phyloP scores from a whole-genome alignment of 2,329 filamentous ascomycete species.

The Phaeoacremonium minimum region DNA sequence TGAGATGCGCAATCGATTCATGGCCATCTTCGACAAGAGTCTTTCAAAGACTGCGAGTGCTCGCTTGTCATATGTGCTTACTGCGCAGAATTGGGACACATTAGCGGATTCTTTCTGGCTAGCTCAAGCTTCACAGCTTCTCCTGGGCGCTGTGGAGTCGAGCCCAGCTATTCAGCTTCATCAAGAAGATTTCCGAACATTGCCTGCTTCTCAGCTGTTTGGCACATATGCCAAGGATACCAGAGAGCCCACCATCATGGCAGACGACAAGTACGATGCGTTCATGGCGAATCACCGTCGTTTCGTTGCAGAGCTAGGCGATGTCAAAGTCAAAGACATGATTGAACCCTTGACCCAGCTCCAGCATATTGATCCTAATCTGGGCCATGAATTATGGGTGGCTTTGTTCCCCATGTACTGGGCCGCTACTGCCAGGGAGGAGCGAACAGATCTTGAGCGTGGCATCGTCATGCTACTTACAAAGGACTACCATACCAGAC shows the following conservation, averaged over 20 bases:
- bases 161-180: conserved; percentile 75
- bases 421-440: conserved; percentile 82
- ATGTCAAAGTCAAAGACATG: conserved; percentile 82
- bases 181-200: conserved; percentile 75
- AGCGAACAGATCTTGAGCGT: conserved; percentile 84
- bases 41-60: conserved; percentile 89
- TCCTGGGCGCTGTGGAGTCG: conserved; percentile 87
- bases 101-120: conserved; percentile 95
- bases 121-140: conserved; percentile 86
- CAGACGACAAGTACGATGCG: conserved; percentile 77
- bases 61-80: conserved; percentile 82
- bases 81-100: conserved; percentile 95
- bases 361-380: conserved; percentile 79
- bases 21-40: conserved; percentile 93
- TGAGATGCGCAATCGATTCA: conserved; percentile 94
- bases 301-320: conserved; percentile 80
- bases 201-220: conserved; percentile 70
- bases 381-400: conserved; percentile 88
- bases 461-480: conserved; percentile 87
- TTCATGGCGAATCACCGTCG: conserved; percentile 74
- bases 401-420: conserved; percentile 89
- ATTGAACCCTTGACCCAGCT: conserved; percentile 88
- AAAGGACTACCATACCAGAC: conserved; percentile 91
- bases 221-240: conserved; percentile 68
- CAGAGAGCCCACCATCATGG: conserved; percentile 61